Evolutionary conservation across 2,329 filamentous ascomycete genomes (phyloP).

Genomic region (Colletotrichum tamarilloi): DNA sequence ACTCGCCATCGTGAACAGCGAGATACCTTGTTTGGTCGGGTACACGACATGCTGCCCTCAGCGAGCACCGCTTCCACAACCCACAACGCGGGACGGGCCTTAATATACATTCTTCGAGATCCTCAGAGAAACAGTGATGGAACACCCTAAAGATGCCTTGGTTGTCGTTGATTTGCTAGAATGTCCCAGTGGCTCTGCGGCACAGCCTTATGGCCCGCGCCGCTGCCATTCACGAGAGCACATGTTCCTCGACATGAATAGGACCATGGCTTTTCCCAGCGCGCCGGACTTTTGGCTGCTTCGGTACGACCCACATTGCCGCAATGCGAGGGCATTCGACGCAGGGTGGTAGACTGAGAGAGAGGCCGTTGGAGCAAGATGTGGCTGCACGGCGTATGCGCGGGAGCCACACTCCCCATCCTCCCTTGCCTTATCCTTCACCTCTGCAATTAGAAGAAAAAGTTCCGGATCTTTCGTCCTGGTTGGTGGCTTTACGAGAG

Average conservation of each 20-base stretch:
- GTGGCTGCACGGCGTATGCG: conserved; percentile 21
- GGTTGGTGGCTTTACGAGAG: conserved; percentile 27
- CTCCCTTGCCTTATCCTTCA: not conserved
- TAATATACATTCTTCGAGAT: conserved; percentile 4
- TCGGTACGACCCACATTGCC: conserved; percentile 4
- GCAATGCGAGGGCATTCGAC: not conserved
- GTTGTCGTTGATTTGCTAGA: not conserved
- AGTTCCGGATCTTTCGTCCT: not conserved
- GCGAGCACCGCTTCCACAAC: not conserved
- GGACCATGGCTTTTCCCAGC: not conserved
- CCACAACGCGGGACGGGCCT: not conserved
- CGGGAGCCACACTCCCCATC: not conserved
- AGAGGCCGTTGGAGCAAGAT: conserved; percentile 16
- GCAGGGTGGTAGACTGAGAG: not conserved
- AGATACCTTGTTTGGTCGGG: not conserved
- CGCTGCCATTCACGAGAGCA: not conserved
- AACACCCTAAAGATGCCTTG: not conserved
- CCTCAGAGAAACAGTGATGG: not conserved
- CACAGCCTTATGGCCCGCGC: not conserved
- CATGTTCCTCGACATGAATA: not conserved
- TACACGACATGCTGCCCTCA: conserved; percentile 7
- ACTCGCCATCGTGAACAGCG: not conserved
- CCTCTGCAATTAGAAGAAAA: conserved; percentile 6
- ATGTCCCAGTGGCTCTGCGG: not conserved
- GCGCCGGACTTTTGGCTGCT: not conserved